Base-by-base conservation (phyloP, 1,284 basidiomycete species). In the Vanrija humicola region DNA sequence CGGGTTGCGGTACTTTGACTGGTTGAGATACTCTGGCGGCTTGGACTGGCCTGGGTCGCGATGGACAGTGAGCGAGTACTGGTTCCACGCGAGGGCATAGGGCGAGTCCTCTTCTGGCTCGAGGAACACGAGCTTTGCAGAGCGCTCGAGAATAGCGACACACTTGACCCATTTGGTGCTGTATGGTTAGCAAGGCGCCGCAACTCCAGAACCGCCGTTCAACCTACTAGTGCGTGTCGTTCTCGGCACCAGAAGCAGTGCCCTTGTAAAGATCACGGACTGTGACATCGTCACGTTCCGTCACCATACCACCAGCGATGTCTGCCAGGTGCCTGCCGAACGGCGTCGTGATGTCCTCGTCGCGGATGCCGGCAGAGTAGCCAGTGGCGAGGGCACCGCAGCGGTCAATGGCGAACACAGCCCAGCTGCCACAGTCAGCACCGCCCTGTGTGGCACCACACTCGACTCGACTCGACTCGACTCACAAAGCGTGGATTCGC, bases 331-430 rank as follows among this genome's bases (percentile, higher is more conserved):
- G 62, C 38, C 65, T 52, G 5, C 59, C 61, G 42, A 73, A 74
- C 8, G 73, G 73, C 26, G 73, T 75, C 15, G 62, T 60, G 28
- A 75, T 73, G 44, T 75, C 73, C 18, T 63, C 59, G 51, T 73
- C 72, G 10, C 52, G 39, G 5, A 75, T 46, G 0, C 64, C 63
- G 12, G 61, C 56, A 0, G 72, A 68, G 50, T 72, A 74, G 0
- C 70, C 72, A 7, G 73, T 74, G 0, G 66, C 69, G 0, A 72
- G 45, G 8, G 69, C 62, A 2, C 65, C 67, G 44, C 67, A 68
- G 9, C 72, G 64, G 38, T 74, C 72, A 18, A 71, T 66, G 3
- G 68, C 61, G 38, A 62, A 67, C 0, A 68, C 63, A 6, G 65
- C 64, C 73, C 73, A 75, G 63, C 71, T 72, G 43, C 12, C 12